Conservation (phyloP, 176 grass and related monocot species). For the Ananas comosus region DNA sequence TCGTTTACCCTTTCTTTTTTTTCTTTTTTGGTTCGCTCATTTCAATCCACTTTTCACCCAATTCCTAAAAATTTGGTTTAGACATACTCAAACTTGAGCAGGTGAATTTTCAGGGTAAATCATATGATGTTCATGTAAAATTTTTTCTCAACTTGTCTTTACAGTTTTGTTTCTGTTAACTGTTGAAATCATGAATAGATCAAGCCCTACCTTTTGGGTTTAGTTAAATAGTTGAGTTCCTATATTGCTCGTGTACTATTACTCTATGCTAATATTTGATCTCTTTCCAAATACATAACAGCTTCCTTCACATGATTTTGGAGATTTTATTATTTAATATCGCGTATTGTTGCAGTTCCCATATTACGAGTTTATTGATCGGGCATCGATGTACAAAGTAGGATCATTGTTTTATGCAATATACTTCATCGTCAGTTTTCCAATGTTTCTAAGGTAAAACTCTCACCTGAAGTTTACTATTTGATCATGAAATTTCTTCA, state of each 20-base stretch:
- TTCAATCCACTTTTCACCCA: no score
- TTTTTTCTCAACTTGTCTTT: background rate
- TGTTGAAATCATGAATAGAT: background rate
- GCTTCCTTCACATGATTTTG: constrained; percentile 12
- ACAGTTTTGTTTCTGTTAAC: background rate
- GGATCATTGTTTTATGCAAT: constrained; percentile 96
- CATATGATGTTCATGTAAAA: background rate
- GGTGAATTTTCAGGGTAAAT: no score
- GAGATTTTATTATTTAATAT: constrained; percentile 1
- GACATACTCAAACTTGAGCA: no score
- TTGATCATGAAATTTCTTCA: constrained; percentile 1
- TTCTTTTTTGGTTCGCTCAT: no score
- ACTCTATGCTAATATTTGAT: background rate
- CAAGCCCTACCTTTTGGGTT: background rate
- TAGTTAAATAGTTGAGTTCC: background rate
- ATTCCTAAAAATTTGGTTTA: no score
- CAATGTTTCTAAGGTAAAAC: constrained; percentile 89
- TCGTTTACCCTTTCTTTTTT: no score
- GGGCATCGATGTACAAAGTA: constrained; percentile 83
- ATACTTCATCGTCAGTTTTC: constrained; percentile 95
- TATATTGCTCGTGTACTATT: background rate
- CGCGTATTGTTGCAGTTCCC: constrained; percentile 63
- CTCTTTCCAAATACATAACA: background rate
- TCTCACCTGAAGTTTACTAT: background rate
- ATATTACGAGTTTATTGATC: constrained; percentile 82